These are phyloP conservation scores for Globisporangium echinulatum DNA, from an alignment of 352 stramenopile species.

Conservation along the genomic window DNA sequence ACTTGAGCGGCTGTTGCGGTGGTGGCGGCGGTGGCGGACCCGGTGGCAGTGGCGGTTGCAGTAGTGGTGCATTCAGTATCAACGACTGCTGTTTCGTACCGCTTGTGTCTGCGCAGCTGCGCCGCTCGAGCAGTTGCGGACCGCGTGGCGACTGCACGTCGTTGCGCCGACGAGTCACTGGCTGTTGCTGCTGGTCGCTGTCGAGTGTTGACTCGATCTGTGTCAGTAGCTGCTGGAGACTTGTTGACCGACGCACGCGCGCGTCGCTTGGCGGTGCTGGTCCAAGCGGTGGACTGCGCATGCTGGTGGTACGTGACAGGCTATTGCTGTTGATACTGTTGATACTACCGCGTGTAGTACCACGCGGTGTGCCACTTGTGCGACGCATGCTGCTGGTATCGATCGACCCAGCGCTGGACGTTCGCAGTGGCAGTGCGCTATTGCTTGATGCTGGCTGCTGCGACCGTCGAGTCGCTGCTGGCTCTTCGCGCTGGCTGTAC, in stretches of 20 bases:
- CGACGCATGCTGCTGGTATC: too few relatives aligned
- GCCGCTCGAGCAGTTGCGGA: too few relatives aligned
- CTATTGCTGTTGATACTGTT: background rate
- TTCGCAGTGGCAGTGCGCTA: too few relatives aligned
- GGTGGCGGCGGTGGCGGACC: background rate
- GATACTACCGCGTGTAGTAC: background rate
- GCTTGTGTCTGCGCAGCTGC: too few relatives aligned
- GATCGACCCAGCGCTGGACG: too few relatives aligned
- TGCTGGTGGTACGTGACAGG: background rate
- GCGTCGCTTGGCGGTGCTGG: background rate
- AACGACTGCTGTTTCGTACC: too few relatives aligned
- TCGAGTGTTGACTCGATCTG: constrained; percentile 21
- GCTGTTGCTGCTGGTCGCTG: constrained; percentile 6
- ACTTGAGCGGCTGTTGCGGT: constrained; percentile 22
- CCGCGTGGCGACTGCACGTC: background rate
- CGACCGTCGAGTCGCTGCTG: too few relatives aligned
- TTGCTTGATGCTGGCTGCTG: too few relatives aligned
- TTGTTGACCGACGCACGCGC: constrained; percentile 33
- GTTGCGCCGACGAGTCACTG: background rate
- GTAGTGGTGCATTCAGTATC: too few relatives aligned
- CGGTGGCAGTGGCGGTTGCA: background rate
- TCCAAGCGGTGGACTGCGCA: constrained; percentile 17
- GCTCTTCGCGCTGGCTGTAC: background rate
- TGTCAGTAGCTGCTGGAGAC: constrained; percentile 49
- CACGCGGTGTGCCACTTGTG: background rate